These are phyloP conservation scores for Saccharum spontaneum DNA, from an alignment of 176 grass and related monocot species.

Conservation along the genomic window DNA sequence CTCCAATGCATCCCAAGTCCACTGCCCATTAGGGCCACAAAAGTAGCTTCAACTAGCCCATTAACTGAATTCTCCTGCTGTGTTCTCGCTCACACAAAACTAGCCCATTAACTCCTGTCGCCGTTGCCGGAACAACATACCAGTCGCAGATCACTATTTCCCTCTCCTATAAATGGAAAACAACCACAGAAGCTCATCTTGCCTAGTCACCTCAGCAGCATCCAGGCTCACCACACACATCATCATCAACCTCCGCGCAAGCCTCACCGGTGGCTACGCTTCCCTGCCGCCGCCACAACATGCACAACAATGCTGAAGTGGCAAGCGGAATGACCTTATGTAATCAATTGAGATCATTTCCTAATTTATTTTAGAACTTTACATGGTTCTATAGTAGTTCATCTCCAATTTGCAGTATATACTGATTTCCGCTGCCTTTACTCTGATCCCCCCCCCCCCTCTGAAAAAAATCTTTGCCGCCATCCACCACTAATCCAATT, in stretches of 20 bases:
- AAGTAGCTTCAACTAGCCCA: neutral
- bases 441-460: neutral
- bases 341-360: neutral
- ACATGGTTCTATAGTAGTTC: neutral
- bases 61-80: neutral
- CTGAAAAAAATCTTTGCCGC: neutral
- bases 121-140: neutral
- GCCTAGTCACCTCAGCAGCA: neutral
- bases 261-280: neutral
- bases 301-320: neutral
- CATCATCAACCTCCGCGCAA: neutral
- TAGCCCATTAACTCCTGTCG: neutral
- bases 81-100: neutral
- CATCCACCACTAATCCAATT: neutral
- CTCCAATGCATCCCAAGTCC: neutral
- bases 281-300: neutral
- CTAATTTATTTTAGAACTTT: neutral
- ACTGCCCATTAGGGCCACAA: neutral
- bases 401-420: neutral
- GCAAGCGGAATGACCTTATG: neutral
- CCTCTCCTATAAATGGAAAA: neutral
- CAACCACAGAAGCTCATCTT: neutral
- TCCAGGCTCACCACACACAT: neutral
- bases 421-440: neutral
- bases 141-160: neutral